A percentile compares a stretch with the other conserved stretches of the same genome.
Evolutionary conservation across 2,329 filamentous ascomycete genomes (phyloP).

Genomic region (Pseudogymnoascus verrucosus): DNA sequence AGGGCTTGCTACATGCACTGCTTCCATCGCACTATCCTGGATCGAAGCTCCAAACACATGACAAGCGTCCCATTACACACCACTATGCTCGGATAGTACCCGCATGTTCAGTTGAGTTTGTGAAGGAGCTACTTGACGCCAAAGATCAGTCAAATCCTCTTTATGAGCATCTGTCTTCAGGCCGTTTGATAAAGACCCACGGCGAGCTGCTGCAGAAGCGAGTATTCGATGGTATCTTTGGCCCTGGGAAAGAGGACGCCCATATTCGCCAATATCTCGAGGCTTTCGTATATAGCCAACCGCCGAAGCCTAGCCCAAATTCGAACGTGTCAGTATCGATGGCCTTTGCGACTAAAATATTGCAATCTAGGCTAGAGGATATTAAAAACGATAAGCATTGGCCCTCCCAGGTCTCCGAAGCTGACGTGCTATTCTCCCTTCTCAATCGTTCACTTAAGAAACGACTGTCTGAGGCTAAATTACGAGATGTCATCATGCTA

Average conservation of each 20-base stretch:
- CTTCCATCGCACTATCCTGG: constrained; percentile 14
- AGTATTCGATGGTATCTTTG: constrained; percentile 11
- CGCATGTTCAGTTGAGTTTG: constrained; percentile 12
- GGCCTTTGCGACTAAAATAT: constrained; percentile 13
- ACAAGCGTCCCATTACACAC: constrained; percentile 13
- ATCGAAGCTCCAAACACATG: constrained; percentile 10
- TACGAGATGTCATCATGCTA: constrained; percentile 11
- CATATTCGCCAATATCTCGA: constrained; percentile 11
- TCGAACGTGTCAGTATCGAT: constrained; percentile 14
- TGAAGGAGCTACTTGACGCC: constrained; percentile 8
- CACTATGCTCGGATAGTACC: constrained; percentile 12
- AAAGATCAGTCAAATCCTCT: constrained; percentile 14
- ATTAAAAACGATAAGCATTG: constrained; percentile 11
- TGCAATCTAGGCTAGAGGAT: constrained; percentile 11
- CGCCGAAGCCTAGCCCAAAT: constrained; percentile 1
- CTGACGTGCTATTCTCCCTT: constrained; percentile 11
- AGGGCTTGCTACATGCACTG: constrained; percentile 12
- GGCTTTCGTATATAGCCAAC: constrained; percentile 11
- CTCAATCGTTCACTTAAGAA: constrained; percentile 10
- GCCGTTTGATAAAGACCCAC: constrained; percentile 7
- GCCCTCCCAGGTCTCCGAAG: constrained; percentile 10
- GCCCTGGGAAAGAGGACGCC: not conserved
- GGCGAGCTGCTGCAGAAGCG: constrained; percentile 11
- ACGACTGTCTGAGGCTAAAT: constrained; percentile 2
- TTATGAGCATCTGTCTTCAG: constrained; percentile 10